Base-by-base conservation (phyloP, 768 basidiomycete genomes). In the Suillus ampliporus region DNA sequence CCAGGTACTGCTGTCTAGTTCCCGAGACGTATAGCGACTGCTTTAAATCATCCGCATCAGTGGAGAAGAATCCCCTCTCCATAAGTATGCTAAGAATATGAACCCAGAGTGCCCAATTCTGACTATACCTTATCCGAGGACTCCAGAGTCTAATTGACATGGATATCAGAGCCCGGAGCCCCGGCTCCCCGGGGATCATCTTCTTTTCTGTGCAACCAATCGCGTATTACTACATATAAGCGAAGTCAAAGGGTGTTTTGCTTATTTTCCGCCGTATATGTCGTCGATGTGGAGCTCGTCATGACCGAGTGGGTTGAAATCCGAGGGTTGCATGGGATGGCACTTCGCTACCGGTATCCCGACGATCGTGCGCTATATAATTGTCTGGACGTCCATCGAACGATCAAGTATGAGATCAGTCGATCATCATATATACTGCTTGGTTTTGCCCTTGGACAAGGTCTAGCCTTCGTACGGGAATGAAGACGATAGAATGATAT, bases 401-500 rank as follows among this genome's bases (percentile, higher is more conserved):
- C 50, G 50, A 51, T 51, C 50, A 28, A 26, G 37, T 54, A 26
- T 26, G 17, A 40, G 54, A 56, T 51, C 31, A 6, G 11, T 51
- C 19, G 50, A 51, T 56, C 23, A 38, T 28, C 23, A 38, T 28
- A 19, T 14, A 37, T 23, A 21, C 17, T 26, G 38, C 37, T 38
- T 56, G 26, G 26, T 26, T 40, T 56, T 56, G 38, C 54, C 38
- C 23, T 56, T 56, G 53, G 23, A 26, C 37, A 26, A 56, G 23
- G 54, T 40, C 37, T 35, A 26, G 40, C 31, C 26, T 37, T 71
- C 28, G 28, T 58, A 59, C 65, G 65, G 65, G 52, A 50, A 40
- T 51, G 50, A 64, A 58, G 56, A 59, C 15, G 19, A 64, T 67
- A 59, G 50, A 69, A 73, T 61, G 65, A 54, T 59, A 65, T 65